Base-by-base conservation (phyloP, 495 filamentous ascomycete species). In the Apiosordaria backusii region DNA sequence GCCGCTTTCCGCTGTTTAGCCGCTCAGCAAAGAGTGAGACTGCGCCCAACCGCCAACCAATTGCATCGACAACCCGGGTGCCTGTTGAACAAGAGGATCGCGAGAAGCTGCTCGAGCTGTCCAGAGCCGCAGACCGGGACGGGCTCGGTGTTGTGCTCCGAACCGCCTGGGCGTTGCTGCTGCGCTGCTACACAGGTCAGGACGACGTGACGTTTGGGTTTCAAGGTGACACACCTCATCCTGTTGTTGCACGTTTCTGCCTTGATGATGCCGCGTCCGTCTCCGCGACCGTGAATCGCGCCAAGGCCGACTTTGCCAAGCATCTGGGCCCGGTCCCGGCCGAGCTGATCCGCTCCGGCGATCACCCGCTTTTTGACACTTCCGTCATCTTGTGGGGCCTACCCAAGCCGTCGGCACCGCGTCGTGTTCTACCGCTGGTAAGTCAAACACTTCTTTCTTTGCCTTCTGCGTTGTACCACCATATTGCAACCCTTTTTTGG, bases 131-230 rank as follows among this genome's bases (percentile, higher is more conserved):
- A 5, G 66, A 70, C 21, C 45, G 61, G 22, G 59, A 64, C 21
- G 25, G 21, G 1, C 53, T 69, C 40, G 62, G 6, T 26, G 71
- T 64, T 21, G 61, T 71, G 18, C 50, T 73, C 61, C 58, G 55
- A 9, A 62, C 67, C 0, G 67, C 71, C 18, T 74, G 71, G 71
- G 71, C 69, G 10, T 1, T 74, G 18, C 35, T 74, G 13, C 54
- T 74, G 26, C 67, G 67, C 7, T 68, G 67, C 57, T 74, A 74
- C 26, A 74, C 71, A 10, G 69, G 67, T 16, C 69, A 74, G 50
- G 71, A 74, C 22, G 65, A 70, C 22, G 69, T 74, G 16, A 50
- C 2, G 60, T 74, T 74, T 40, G 25, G 40, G 16, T 71, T 74
- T 50, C 59, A 63, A 29, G 54, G 50, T 63, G 67, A 40, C 19